Conservation (phyloP, 257 asterid species). For the Capsicum chinense region DNA sequence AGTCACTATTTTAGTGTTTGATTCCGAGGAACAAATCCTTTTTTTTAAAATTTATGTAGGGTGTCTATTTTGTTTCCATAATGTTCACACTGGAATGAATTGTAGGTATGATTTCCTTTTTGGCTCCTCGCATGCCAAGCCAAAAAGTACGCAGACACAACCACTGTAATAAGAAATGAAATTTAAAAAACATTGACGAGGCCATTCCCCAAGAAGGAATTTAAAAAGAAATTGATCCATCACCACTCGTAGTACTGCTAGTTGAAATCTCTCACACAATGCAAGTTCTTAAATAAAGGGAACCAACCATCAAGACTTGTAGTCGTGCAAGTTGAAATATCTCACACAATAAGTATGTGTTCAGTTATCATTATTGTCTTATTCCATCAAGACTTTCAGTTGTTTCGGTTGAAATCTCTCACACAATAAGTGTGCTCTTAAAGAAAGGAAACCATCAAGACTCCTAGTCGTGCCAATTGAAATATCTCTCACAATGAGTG, state of each 20-base stretch:
- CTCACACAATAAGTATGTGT: too few species aligned
- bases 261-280: too few species aligned
- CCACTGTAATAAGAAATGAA: not conserved
- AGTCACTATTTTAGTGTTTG: not conserved
- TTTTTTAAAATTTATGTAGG: not conserved
- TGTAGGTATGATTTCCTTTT: not conserved
- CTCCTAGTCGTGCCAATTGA: not conserved
- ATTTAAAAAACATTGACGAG: not conserved
- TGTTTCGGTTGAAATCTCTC: too few species aligned
- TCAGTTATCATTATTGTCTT: too few species aligned
- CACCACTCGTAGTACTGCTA: too few species aligned
- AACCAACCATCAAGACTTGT: too few species aligned
- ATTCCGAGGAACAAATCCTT: not conserved
- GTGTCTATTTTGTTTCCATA: not conserved
- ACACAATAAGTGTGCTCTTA: too few species aligned
- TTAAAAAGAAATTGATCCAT: too few species aligned
- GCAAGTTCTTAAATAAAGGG: too few species aligned
- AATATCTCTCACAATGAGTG: not conserved
- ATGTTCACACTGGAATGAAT: constrained; percentile 17
- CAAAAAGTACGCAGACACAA: not conserved
- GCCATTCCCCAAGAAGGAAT: not conserved
- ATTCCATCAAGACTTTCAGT: too few species aligned
- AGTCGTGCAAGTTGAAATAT: too few species aligned
- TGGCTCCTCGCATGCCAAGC: not conserved
- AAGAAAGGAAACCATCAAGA: not conserved